A percentile compares a stretch with the other conserved stretches of the same genome.
Evolutionary conservation across 768 basidiomycete genomes (phyloP).

Genomic region (Wakefieldia striispora): DNA sequence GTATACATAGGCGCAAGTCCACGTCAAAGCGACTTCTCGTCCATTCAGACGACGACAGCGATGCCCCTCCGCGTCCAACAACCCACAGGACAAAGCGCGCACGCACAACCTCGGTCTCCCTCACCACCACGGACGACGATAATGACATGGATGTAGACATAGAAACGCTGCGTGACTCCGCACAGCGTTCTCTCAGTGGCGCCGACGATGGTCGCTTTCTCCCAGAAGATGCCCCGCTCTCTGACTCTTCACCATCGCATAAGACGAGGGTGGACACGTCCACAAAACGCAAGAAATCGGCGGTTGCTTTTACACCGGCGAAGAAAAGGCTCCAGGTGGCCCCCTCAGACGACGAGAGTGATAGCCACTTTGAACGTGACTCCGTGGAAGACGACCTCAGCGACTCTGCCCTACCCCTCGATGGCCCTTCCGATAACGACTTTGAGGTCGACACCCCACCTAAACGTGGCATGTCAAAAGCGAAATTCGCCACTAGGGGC

Average conservation of each 20-base stretch:
- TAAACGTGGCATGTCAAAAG: constrained; percentile 24
- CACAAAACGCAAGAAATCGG: constrained; percentile 20
- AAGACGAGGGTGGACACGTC: constrained; percentile 10
- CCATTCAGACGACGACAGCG: constrained; percentile 38
- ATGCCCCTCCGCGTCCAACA: constrained; percentile 59
- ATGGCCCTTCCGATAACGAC: constrained; percentile 28
- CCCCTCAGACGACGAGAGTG: constrained; percentile 30
- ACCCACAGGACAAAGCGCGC: constrained; percentile 22
- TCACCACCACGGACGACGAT: constrained; percentile 44
- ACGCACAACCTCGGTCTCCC: constrained; percentile 22
- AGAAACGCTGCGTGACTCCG: constrained; percentile 33
- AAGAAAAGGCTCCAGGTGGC: constrained; percentile 20
- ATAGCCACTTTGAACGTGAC: constrained; percentile 24
- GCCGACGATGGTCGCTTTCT: constrained; percentile 25
- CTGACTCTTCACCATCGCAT: neutral
- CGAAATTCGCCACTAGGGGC: constrained; percentile 24
- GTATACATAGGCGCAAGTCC: constrained; percentile 14
- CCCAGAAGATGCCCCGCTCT: neutral
- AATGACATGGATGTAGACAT: constrained; percentile 39
- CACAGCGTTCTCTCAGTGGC: constrained; percentile 7
- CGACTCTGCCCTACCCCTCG: constrained; percentile 22
- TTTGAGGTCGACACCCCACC: constrained; percentile 21
- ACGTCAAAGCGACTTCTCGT: constrained; percentile 26
- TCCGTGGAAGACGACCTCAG: constrained; percentile 25
- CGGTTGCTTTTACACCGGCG: constrained; percentile 7